Evolutionary conservation across 1,284 basidiomycete genomes (phyloP).

Genomic region (Apiotrichum mycotoxinovorans): DNA sequence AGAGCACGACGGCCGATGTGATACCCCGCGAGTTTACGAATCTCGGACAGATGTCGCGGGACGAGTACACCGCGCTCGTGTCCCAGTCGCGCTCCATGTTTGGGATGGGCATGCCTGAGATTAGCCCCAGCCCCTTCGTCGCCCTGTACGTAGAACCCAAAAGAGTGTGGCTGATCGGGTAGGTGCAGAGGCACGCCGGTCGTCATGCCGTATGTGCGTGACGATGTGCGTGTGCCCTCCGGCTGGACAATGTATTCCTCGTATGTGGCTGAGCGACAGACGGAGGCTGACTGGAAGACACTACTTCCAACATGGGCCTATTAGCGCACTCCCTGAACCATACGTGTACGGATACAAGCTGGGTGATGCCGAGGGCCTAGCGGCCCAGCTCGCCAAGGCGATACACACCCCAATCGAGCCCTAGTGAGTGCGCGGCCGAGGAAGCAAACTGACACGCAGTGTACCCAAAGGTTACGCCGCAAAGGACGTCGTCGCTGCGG

Average conservation of each 20-base stretch:
- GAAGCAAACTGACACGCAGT: constrained; percentile 6
- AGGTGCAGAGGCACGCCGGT: constrained; percentile 43
- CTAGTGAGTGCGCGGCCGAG: constrained; percentile 19
- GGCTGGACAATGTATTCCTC: constrained; percentile 2
- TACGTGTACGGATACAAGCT: constrained; percentile 41
- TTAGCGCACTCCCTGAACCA: constrained; percentile 35
- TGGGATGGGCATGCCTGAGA: constrained; percentile 40
- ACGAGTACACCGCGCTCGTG: constrained; percentile 34
- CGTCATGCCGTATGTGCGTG: constrained; percentile 36
- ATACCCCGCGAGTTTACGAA: constrained; percentile 35
- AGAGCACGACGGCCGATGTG: constrained; percentile 7
- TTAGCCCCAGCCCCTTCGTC: constrained; percentile 41
- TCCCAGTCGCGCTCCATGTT: constrained; percentile 34
- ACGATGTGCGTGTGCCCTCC: neutral
- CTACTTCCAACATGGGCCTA: constrained; percentile 40
- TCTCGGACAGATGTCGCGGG: constrained; percentile 24
- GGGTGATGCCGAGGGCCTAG: constrained; percentile 26
- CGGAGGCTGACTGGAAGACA: neutral
- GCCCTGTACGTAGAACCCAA: constrained; percentile 19
- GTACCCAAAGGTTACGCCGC: constrained; percentile 33
- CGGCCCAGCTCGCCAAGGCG: constrained; percentile 24
- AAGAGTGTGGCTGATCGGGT: neutral
- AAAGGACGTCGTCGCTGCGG: constrained; percentile 15
- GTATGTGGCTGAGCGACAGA: neutral
- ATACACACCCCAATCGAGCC: constrained; percentile 29